Evolutionary conservation across 805 yeast species (phyloP).

Genomic region (Schwanniomyces vanrijiae): DNA sequence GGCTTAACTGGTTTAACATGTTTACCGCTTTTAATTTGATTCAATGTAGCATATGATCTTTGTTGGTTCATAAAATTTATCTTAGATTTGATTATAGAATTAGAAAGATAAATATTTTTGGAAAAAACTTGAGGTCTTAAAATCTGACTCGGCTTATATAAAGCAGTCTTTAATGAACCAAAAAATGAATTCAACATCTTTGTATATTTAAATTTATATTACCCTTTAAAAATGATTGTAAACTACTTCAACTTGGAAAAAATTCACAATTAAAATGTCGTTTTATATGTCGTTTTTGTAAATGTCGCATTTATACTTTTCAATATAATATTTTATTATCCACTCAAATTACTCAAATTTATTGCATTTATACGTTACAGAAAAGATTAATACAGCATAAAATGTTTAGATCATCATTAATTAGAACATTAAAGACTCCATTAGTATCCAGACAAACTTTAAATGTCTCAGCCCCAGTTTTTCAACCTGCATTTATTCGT

Average conservation of each 20-base stretch:
- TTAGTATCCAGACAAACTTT: constrained; percentile 15
- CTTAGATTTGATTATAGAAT: constrained; percentile 2
- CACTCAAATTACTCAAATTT: constrained; percentile 7
- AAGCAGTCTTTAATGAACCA: neutral
- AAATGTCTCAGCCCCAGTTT: constrained; percentile 6
- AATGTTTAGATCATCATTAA: constrained; percentile 33
- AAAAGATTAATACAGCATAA: neutral
- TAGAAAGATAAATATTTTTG: neutral
- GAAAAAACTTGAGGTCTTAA: neutral
- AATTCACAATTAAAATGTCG: constrained; percentile 7
- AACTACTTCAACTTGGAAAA: neutral
- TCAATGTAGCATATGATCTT: constrained; percentile 65
- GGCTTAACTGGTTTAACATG: constrained; percentile 51
- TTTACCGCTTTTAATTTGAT: constrained; percentile 72
- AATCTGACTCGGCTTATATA: neutral
- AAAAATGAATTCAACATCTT: neutral
- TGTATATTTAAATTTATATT: neutral
- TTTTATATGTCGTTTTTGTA: neutral
- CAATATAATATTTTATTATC: neutral
- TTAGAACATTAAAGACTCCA: constrained; percentile 26
- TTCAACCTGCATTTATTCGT: constrained; percentile 17
- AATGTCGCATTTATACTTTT: neutral
- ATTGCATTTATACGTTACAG: neutral
- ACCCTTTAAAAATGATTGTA: neutral
- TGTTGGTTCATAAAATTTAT: constrained; percentile 23